These are phyloP conservation scores for Globisporangium sylvaticum DNA, from an alignment of 352 stramenopile genomes.

Conservation along the genomic window DNA sequence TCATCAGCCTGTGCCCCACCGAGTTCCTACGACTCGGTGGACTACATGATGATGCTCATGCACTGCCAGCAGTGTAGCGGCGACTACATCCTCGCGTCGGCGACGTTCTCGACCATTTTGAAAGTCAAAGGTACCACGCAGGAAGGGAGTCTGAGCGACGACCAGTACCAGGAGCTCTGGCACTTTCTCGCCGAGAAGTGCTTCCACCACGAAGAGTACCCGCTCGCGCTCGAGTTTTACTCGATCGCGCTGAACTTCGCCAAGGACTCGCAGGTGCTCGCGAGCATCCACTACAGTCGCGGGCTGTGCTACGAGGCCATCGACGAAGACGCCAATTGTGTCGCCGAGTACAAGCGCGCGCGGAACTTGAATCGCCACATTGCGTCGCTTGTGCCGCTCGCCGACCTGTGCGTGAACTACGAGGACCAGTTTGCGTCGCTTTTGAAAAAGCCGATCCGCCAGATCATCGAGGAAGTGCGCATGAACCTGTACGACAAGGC, in stretches of 20 bases:
- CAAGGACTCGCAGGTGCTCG: slow-evolving; percentile 55
- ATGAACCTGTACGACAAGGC: slow-evolving; percentile 56
- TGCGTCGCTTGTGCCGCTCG: slow-evolving; percentile 30
- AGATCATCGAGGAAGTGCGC: slow-evolving; percentile 57
- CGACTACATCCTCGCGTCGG: slow-evolving; percentile 48
- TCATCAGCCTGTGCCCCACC: not conserved
- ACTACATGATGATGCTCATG: slow-evolving; percentile 69
- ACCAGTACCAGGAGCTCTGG: slow-evolving; percentile 58
- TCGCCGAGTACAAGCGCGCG: slow-evolving; percentile 64
- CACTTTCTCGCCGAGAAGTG: slow-evolving; percentile 51
- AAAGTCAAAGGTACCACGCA: slow-evolving; percentile 25
- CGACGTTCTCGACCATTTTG: slow-evolving; percentile 43
- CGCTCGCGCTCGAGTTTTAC: slow-evolving; percentile 58
- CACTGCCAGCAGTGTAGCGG: slow-evolving; percentile 57
- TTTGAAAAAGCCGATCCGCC: slow-evolving; percentile 36
- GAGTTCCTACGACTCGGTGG: slow-evolving; percentile 28
- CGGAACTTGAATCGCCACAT: slow-evolving; percentile 64
- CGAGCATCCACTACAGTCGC: slow-evolving; percentile 49
- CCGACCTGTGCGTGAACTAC: slow-evolving; percentile 40
- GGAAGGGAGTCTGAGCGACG: slow-evolving; percentile 33
- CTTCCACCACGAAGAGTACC: slow-evolving; percentile 64
- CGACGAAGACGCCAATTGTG: slow-evolving; percentile 41
- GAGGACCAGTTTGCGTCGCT: slow-evolving; percentile 44
- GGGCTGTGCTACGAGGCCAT: slow-evolving; percentile 56
- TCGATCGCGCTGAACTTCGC: slow-evolving; percentile 53